A percentile compares a stretch with the other conserved stretches of the same genome.
phyloP scores from a whole-genome alignment of 331 rosid genomes.

The Stylosanthes scabra region DNA sequence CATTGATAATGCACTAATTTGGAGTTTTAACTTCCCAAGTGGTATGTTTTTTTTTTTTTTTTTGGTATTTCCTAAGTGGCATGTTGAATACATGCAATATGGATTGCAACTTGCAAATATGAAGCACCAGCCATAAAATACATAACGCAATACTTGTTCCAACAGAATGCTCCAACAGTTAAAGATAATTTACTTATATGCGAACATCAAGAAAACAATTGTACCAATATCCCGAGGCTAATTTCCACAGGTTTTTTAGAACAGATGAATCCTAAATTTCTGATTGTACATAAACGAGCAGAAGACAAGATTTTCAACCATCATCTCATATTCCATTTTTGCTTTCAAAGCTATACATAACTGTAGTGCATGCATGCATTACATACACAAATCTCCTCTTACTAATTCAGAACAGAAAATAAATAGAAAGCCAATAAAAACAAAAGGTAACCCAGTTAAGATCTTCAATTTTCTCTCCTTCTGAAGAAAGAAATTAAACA shows the following conservation, averaged over 20 bases:
- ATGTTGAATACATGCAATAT: too few relatives aligned
- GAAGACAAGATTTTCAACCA: conserved; percentile 20
- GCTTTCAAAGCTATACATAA: conserved; percentile 46
- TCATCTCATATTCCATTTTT: conserved; percentile 29
- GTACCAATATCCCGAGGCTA: neutral
- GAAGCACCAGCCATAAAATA: too few relatives aligned
- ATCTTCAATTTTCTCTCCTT: conserved; percentile 34
- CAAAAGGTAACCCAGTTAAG: conserved; percentile 39
- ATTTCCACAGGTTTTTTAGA: neutral
- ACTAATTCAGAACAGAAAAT: conserved; percentile 51
- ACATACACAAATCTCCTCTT: conserved; percentile 59
- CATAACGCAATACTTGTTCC: too few relatives aligned
- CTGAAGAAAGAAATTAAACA: conserved; percentile 45
- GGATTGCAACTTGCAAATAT: too few relatives aligned
- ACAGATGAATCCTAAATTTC: neutral
- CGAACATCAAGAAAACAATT: neutral
- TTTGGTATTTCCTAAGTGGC: too few relatives aligned
- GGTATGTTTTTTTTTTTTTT: too few relatives aligned
- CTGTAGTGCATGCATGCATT: conserved; percentile 48
- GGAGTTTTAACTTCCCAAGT: too few relatives aligned
- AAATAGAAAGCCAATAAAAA: conserved; percentile 53
- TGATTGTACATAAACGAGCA: conserved; percentile 2
- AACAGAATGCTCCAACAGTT: too few relatives aligned
- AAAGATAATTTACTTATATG: neutral
- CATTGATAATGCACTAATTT: too few relatives aligned